Evolutionary conservation across 2,329 filamentous ascomycete genomes (phyloP).

Genomic region (Xylariaceae sp.): DNA sequence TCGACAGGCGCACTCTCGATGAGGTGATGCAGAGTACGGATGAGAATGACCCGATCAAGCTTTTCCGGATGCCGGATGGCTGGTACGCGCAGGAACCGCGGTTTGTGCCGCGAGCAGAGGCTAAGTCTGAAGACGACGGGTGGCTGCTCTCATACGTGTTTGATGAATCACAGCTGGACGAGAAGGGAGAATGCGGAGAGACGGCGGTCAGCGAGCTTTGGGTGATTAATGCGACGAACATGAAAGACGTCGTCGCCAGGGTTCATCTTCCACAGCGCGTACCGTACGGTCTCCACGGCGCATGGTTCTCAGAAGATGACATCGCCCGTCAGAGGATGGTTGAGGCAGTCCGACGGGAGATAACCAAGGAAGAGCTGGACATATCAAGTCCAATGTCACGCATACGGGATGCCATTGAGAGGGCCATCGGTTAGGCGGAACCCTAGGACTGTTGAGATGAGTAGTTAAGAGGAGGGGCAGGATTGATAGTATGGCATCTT

Average conservation of each 20-base stretch:
- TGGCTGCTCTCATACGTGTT: conserved; percentile 74
- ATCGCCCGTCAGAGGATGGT: conserved; percentile 53
- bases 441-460: not conserved
- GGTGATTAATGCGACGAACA: conserved; percentile 68
- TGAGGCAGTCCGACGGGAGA: conserved; percentile 30
- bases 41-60: conserved; percentile 60
- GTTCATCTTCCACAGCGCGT: conserved; percentile 69
- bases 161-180: conserved; percentile 68
- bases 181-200: conserved; percentile 50
- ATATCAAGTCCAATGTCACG: conserved; percentile 32
- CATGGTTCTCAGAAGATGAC: conserved; percentile 63
- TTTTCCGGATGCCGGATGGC: conserved; percentile 65
- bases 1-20: conserved; percentile 61
- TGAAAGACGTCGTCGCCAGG: conserved; percentile 64
- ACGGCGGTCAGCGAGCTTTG: conserved; percentile 66
- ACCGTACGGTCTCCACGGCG: conserved; percentile 71
- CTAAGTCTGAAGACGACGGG: conserved; percentile 65
- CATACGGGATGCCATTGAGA: conserved; percentile 35
- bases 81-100: conserved; percentile 72
- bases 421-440: conserved; percentile 31
- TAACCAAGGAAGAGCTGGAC: conserved; percentile 29
- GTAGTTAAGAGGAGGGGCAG: not conserved
- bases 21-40: conserved; percentile 56
- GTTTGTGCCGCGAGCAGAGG: conserved; percentile 59
- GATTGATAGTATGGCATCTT: no score